Percentiles rank a stretch among this genome's conserved stretches.
phyloP scores from a whole-genome alignment of 768 basidiomycete genomes.

The Tulasnella sp. region DNA sequence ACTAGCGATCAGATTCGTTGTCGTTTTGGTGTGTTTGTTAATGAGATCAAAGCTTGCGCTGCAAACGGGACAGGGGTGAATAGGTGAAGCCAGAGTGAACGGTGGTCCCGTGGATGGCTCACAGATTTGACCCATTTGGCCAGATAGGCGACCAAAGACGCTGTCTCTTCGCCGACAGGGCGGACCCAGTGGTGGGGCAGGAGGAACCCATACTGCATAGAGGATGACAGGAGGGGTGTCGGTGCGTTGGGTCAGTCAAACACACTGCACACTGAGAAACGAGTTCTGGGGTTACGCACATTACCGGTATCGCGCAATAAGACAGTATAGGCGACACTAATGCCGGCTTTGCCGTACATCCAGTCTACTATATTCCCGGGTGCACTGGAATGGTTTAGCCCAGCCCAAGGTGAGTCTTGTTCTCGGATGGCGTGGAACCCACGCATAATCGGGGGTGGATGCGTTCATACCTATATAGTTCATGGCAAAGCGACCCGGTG shows the following conservation, averaged over 20 bases:
- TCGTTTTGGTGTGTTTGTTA: no score
- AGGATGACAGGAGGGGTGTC: no score
- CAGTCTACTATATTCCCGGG: slow-evolving; percentile 58
- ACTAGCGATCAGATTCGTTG: no score
- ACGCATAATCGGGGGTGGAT: background rate
- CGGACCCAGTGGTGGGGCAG: slow-evolving; percentile 60
- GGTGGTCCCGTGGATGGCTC: no score
- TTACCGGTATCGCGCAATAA: slow-evolving; percentile 62
- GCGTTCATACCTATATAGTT: slow-evolving; percentile 31
- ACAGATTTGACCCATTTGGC: slow-evolving; percentile 46
- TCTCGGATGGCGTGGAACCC: background rate
- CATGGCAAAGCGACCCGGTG: slow-evolving; percentile 37
- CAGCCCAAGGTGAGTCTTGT: background rate
- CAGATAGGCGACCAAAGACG: slow-evolving; percentile 50
- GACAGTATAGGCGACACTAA: slow-evolving; percentile 51
- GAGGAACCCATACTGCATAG: slow-evolving; percentile 56
- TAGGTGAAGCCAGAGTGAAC: no score
- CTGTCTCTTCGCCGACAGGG: slow-evolving; percentile 68
- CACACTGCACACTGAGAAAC: background rate
- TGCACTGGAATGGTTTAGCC: slow-evolving; percentile 26
- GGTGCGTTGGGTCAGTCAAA: slow-evolving; percentile 8
- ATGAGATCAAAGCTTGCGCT: no score
- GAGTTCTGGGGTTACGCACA: slow-evolving; percentile 29
- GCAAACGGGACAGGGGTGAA: no score
- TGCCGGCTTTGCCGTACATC: slow-evolving; percentile 42